phyloP scores from a whole-genome alignment of 2,329 filamentous ascomycete species.

The Clarireedia paspali region DNA sequence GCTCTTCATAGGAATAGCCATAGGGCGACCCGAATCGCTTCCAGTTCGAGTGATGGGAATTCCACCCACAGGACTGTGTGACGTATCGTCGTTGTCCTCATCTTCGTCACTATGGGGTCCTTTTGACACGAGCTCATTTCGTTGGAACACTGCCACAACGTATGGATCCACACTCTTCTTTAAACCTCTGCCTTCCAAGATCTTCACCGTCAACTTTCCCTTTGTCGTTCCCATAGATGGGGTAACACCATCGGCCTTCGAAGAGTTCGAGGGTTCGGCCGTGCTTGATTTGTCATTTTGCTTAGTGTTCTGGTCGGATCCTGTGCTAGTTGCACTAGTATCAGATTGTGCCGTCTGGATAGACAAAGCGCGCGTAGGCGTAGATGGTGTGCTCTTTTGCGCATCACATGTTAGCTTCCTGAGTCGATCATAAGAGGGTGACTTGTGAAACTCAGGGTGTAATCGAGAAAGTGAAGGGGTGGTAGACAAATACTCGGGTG shows the following conservation, averaged over 20 bases:
- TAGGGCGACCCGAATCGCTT: slow-evolving; percentile 74
- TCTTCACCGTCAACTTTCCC: slow-evolving; percentile 84
- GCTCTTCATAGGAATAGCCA: slow-evolving; percentile 93
- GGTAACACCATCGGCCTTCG: slow-evolving; percentile 21
- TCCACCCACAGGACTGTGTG: slow-evolving; percentile 47
- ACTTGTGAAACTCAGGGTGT: slow-evolving; percentile 40
- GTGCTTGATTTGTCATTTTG: slow-evolving; percentile 33
- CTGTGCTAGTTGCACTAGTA: slow-evolving; percentile 31
- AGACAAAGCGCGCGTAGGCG: slow-evolving; percentile 75
- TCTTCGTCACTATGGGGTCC: slow-evolving; percentile 60
- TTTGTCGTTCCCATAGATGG: slow-evolving; percentile 60
- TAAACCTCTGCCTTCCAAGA: slow-evolving; percentile 76
- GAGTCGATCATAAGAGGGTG: slow-evolving; percentile 59
- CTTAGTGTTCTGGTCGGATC: slow-evolving; percentile 26
- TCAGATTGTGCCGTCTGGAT: slow-evolving; percentile 46
- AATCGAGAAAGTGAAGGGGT: slow-evolving; percentile 41
- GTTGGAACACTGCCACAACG: slow-evolving; percentile 92
- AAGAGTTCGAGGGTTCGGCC: slow-evolving; percentile 20
- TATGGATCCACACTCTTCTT: slow-evolving; percentile 83
- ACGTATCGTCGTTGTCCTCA: slow-evolving; percentile 53
- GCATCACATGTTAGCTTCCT: slow-evolving; percentile 84
- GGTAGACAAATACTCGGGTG: slow-evolving; percentile 38
- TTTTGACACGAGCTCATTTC: slow-evolving; percentile 90
- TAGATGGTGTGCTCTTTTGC: slow-evolving; percentile 85
- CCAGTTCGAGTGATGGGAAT: slow-evolving; percentile 61